Base-by-base conservation (phyloP, 805 yeast species). In the Metschnikowia shivogae region DNA sequence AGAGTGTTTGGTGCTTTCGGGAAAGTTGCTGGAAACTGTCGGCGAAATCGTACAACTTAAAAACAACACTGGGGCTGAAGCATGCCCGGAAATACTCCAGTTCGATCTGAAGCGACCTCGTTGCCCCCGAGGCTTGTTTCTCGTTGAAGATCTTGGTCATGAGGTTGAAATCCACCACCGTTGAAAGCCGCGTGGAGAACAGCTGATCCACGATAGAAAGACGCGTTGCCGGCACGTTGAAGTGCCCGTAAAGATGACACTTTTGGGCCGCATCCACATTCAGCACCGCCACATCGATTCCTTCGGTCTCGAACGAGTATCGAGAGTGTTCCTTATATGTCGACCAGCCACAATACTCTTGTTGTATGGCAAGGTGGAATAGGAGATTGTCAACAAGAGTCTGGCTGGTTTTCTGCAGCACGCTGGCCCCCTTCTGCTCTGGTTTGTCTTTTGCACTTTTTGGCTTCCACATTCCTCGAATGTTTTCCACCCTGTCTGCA, bases 81-180 rank as follows among this genome's bases (percentile, higher is more conserved):
- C 81, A 77, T 3, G 83, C 52, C 34, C 89, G 70, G 42, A 80
- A 78, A 54, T 76, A 76, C 5, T 78, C 73, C 3, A 87, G 80
- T 42, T 75, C 80, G 1, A 84, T 58, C 48, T 81, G 83, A 3
- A 84, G 62, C 0, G 79, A 69, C 46, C 31, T 75, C 78, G 1
- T 66, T 55, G 2, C 53, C 27, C 12, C 56, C 47, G 0, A 64
- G 6, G 57, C 37, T 4, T 8, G 30, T 11, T 33, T 28, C 32
- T 62, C 68, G 33, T 78, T 74, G n/a, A 63, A 49, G 11, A 80
- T 53, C 55, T 69, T 68, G 41, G 77, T 40, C n/a, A 64, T 52
- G 49, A 80, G 48, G 47, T 73, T 70, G 10, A 80, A 57, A 53
- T 84, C 74, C 27, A 71, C 36, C 5, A 71, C 38, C 14, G 65